A percentile compares a stretch with the other conserved stretches of the same genome.
phyloP scores from a whole-genome alignment of 805 yeast species.

The Yamadazyma nakazawae region DNA sequence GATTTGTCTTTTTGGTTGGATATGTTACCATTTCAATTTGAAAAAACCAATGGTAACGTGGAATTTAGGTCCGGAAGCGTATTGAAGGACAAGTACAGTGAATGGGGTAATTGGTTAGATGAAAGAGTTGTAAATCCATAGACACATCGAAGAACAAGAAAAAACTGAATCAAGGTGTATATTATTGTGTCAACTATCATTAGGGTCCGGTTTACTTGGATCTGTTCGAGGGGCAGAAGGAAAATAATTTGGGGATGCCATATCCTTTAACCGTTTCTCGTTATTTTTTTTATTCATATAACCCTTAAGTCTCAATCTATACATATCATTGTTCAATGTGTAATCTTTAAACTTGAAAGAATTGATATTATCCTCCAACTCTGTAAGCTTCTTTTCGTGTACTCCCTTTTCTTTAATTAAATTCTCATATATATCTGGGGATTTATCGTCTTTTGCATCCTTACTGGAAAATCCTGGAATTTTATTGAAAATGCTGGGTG shows the following conservation, averaged over 20 bases:
- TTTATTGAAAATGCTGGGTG: conserved; percentile 35
- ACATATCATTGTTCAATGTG: conserved; percentile 39
- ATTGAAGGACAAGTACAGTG: conserved; percentile 47
- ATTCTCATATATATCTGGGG: conserved; percentile 20
- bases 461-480: conserved; percentile 17
- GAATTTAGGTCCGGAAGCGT: conserved; percentile 75
- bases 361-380: conserved; percentile 19
- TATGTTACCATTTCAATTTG: conserved; percentile 53
- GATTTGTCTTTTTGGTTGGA: conserved; percentile 38
- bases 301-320: conserved; percentile 36
- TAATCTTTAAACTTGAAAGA: conserved; percentile 35
- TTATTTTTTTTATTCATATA: conserved; percentile 31
- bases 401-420: conserved; percentile 16
- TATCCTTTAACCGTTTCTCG: conserved; percentile 26
- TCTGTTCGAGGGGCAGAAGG: conserved; percentile 28
- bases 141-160: background rate
- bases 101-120: conserved; percentile 78
- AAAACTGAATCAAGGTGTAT: too few species aligned
- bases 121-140: conserved; percentile 60
- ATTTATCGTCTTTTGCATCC: conserved; percentile 19
- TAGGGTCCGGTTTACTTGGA: background rate
- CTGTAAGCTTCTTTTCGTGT: conserved; percentile 19
- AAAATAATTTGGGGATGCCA: conserved; percentile 36
- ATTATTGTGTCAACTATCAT: background rate
- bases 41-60: conserved; percentile 67